Evolutionary conservation across 2,329 filamentous ascomycete genomes (phyloP).

Genomic region (Tricladium varicosporioides): DNA sequence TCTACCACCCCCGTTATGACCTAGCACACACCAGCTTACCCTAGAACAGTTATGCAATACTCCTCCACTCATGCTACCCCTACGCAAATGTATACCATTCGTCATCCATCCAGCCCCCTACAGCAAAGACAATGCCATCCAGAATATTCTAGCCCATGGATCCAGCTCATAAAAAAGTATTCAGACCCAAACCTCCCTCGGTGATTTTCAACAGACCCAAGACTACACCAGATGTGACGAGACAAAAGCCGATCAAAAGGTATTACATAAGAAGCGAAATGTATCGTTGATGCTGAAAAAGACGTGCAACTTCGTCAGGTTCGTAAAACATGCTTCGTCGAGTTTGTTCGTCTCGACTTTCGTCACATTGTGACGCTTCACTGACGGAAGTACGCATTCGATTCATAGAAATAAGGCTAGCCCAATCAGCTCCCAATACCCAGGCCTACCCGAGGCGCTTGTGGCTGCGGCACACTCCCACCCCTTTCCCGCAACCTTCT

Average conservation of each 20-base stretch:
- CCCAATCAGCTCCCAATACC: constrained; percentile 43
- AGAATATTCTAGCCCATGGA: no score
- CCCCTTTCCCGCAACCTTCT: constrained; percentile 76
- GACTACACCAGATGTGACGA: background rate
- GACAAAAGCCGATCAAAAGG: background rate
- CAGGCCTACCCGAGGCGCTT: constrained; percentile 45
- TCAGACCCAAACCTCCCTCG: background rate
- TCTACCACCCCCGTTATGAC: no score
- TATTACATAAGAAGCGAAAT: background rate
- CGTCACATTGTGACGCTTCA: background rate
- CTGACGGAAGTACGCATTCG: background rate
- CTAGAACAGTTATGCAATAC: no score
- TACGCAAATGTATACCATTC: no score
- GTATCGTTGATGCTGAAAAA: background rate
- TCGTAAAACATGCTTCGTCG: background rate
- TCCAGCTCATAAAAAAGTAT: background rate
- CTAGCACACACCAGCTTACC: no score
- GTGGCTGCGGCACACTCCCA: constrained; percentile 35
- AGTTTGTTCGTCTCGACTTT: background rate
- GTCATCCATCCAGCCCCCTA: no score
- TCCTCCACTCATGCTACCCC: no score
- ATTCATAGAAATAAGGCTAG: background rate
- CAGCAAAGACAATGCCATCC: no score
- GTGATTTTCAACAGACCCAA: background rate
- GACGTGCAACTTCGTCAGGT: background rate